Conservation (phyloP, 768 basidiomycete species). For the Mycena maculata region DNA sequence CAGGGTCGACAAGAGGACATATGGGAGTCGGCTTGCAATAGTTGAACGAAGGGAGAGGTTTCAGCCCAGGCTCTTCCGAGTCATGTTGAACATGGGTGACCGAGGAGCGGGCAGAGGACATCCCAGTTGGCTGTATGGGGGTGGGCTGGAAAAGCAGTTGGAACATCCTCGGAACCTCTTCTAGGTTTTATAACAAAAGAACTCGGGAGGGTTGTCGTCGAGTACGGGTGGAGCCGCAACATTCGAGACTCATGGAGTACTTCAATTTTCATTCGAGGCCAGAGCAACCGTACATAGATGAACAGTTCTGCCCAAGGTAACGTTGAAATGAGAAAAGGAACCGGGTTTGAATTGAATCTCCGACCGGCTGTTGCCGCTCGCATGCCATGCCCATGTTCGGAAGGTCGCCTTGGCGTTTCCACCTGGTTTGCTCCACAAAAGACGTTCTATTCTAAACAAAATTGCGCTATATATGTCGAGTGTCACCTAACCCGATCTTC, state of each 20-base stretch:
- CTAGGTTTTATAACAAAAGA: background rate
- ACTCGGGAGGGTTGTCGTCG: background rate
- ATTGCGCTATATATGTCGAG: background rate
- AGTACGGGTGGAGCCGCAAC: too few species aligned
- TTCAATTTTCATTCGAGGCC: too few species aligned
- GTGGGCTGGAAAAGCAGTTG: background rate
- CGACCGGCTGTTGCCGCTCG: conserved; percentile 1
- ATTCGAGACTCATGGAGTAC: too few species aligned
- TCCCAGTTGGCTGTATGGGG: background rate
- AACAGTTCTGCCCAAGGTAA: background rate
- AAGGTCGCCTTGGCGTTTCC: background rate
- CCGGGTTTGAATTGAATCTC: background rate
- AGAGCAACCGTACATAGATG: too few species aligned
- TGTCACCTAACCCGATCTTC: background rate
- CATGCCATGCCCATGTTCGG: background rate
- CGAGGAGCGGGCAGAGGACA: conserved; percentile 21
- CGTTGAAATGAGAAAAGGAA: conserved; percentile 7
- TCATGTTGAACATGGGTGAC: conserved; percentile 18
- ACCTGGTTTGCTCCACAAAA: background rate
- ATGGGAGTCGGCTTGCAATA: conserved; percentile 1
- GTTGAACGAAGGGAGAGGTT: background rate
- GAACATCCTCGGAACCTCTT: background rate
- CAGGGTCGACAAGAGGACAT: background rate
- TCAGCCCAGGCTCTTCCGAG: background rate
- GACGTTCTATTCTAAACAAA: background rate